Percentiles rank a stretch among this genome's conserved stretches.
Evolutionary conservation across 306 rosid species (phyloP).

Genomic region (Castanopsis chinensis): DNA sequence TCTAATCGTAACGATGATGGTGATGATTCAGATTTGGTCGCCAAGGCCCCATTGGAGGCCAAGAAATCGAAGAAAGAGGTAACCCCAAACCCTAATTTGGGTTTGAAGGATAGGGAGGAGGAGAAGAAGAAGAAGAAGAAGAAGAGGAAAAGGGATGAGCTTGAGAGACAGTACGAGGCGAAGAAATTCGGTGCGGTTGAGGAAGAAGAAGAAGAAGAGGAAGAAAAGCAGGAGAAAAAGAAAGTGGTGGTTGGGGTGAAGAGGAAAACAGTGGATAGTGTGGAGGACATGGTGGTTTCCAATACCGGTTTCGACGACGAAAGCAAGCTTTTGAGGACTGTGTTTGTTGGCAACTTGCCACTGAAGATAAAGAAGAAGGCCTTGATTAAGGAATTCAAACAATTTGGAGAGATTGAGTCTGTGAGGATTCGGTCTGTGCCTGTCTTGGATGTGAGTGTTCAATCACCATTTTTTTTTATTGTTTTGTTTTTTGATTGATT

Average conservation of each 20-base stretch:
- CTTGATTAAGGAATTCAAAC: constrained; percentile 63
- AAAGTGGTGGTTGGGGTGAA: constrained; percentile 63
- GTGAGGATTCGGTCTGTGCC: constrained; percentile 97
- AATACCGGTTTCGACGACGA: constrained; percentile 90
- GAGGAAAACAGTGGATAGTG: constrained; percentile 70
- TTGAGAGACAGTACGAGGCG: constrained; percentile 80
- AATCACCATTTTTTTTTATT: background rate
- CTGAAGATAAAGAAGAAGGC: constrained; percentile 74
- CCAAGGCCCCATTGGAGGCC: constrained; percentile 22
- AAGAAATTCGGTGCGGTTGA: constrained; percentile 57
- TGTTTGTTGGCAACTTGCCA: constrained; percentile 89
- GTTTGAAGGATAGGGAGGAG: background rate
- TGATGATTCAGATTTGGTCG: constrained; percentile 10
- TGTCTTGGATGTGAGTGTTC: constrained; percentile 66
- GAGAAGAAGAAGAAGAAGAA: constrained; percentile 33
- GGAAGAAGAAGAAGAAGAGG: constrained; percentile 23
- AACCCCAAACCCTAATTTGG: background rate
- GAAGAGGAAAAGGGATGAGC: constrained; percentile 86
- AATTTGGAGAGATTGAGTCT: constrained; percentile 89
- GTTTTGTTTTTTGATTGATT: background rate
- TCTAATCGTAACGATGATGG: background rate
- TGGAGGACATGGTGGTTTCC: constrained; percentile 67
- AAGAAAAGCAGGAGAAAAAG: constrained; percentile 20
- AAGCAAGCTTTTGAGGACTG: constrained; percentile 82
- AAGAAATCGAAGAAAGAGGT: constrained; percentile 43